Base-by-base conservation (phyloP, 2,329 filamentous ascomycete species). In the Aspergillus flavus region DNA sequence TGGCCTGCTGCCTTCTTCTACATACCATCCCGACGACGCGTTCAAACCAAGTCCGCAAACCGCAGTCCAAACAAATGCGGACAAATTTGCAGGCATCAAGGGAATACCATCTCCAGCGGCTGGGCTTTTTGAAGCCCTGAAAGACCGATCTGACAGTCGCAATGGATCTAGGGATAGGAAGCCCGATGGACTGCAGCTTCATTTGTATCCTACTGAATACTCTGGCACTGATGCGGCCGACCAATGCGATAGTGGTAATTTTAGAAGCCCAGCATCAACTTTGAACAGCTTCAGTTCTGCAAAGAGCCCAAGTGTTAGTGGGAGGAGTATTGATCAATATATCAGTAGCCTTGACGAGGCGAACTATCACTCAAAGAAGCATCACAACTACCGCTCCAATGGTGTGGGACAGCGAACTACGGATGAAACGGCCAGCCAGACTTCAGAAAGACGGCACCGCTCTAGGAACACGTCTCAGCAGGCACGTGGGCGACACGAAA, bases 321-420 rank as follows among this genome's bases (percentile, higher is more conserved):
- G 84, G 46, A 86, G 88, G 65, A 92, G 87, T 67, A 85, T 92
- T 41, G 91, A 96, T 69, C 89, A 94, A 66, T 96, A 95, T 73
- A 94, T 96, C 67, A 92, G 89, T 78, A 95, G 92, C 73, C 80
- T 97, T 1, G 93, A 96, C 39, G 86, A 92, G 57, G 91, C 92
- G 11, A 88, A 88, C 61, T 85, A 87, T 63, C 87, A 89, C 71
- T 81, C 83, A 5, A 83, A 81, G 66, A 83, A 85, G 34, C 75
- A 79, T 30, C 79, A 79, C 46, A 81, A 80, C 28, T 79, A 79
- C 43, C 78, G 79, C 63, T 76, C 78, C 52, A 78, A 77, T 58
- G 86, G 84, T 54, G 84, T 87, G 9, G 85, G 86, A 59, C 83
- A 79, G 64, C 79, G 78, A 63, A 79, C 79, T 45, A 77, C 77